A percentile compares a stretch with the other conserved stretches of the same genome.
Conservation (phyloP, 2,329 filamentous ascomycete genomes). For the Pezicula carpinea region DNA sequence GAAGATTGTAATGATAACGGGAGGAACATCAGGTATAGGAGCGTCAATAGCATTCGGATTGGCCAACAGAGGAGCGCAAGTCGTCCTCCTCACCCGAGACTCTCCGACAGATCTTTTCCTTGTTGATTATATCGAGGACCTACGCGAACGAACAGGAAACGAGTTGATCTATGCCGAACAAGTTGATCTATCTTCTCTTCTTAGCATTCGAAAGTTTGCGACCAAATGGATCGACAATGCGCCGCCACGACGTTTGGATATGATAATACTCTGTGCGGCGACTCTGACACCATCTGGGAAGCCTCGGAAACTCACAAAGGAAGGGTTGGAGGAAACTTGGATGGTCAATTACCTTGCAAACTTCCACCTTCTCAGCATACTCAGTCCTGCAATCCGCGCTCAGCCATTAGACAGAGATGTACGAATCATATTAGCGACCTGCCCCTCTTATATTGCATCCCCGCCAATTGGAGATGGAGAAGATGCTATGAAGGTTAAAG, state of each 20-base stretch:
- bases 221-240: constrained; percentile 98
- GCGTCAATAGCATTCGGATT: constrained; percentile 70
- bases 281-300: constrained; percentile 67
- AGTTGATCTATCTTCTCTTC: constrained; percentile 82
- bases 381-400: constrained; percentile 83
- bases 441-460: constrained; percentile 80
- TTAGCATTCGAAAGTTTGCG: constrained; percentile 87
- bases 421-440: constrained; percentile 79
- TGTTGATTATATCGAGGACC: constrained; percentile 85
- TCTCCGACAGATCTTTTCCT: constrained; percentile 81
- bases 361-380: constrained; percentile 87
- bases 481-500: constrained; percentile 36
- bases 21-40: constrained; percentile 90
- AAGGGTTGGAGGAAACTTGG: constrained; percentile 87
- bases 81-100: constrained; percentile 83
- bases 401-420: constrained; percentile 95
- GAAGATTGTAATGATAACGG: constrained; percentile 88
- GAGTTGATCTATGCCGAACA: constrained; percentile 92
- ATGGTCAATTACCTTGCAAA: constrained; percentile 94
- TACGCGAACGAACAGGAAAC: constrained; percentile 73
- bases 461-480: constrained; percentile 56
- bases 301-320: constrained; percentile 56
- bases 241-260: constrained; percentile 82
- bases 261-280: constrained; percentile 83
- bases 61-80: constrained; percentile 78